Base-by-base conservation (phyloP, 768 basidiomycete species). In the Sarcomyxa edulis region DNA sequence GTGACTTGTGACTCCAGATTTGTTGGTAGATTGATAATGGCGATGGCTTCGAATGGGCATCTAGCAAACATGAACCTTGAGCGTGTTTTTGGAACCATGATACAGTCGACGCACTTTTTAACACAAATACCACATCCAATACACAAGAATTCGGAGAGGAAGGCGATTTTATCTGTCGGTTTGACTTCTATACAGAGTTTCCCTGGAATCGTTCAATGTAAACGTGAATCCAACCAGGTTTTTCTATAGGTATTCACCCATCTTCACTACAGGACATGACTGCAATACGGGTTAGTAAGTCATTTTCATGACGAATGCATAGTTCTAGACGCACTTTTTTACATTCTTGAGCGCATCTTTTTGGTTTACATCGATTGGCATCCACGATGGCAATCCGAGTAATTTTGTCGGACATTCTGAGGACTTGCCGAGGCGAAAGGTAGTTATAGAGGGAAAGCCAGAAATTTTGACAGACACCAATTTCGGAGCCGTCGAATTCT, bases 111-210 rank as follows among this genome's bases (percentile, higher is more conserved):
- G 58, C 55, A 96, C 95, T 97, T 99, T 69, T 98, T 97, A 23
- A 97, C 94, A 60, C 96, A 99, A 55, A 99, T 98, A 87, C 96
- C 96, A 63, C 96, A 99, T 52, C 96, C 96, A 45, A 99, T 99
- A 60, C 96, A 99, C 39, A 99, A 72, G 59, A 95, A 93, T 61
- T 99, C 96, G 19, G 96, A 98, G 65, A 99, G 88, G 75, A 94
- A 97, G 2, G 96, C 86, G 63, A 98, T 96, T 72, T 97, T 97
- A 67, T 96, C 94, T 6, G 81, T 77, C 10, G 95, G 60, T 60
- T 92, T 94, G 48, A 99, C 96, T 66, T 98, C 96, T 50, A 98
- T 98, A 71, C 96, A 99, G 16, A 99, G 72, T 65, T 96, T 97
- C 12, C 96, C 91, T 93, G 49, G 14, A 36, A 33, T 19, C 5